Conservation (phyloP, 495 filamentous ascomycete species). For the Oleoguttula mirabilis region DNA sequence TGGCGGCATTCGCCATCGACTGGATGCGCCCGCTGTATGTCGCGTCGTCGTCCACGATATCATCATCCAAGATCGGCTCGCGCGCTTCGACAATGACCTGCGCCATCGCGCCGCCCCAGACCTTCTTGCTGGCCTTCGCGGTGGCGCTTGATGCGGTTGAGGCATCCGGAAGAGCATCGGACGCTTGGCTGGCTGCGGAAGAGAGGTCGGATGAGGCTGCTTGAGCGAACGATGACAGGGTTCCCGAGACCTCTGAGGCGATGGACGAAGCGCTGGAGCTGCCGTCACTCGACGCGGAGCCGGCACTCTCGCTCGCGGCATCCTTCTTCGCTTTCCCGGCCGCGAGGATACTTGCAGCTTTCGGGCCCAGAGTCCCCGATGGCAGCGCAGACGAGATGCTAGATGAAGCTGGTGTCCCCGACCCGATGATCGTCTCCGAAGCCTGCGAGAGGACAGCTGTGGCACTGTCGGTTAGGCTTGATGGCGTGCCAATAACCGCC, state of each 20-base stretch:
- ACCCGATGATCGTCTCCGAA: constrained; percentile 27
- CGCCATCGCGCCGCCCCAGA: constrained; percentile 45
- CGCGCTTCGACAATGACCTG: constrained; percentile 37
- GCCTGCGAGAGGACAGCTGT: constrained; percentile 28
- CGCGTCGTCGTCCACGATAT: constrained; percentile 40
- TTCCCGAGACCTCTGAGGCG: background rate
- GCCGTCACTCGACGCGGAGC: background rate
- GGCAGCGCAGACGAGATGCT: constrained; percentile 10
- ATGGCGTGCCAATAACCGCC: constrained; percentile 10
- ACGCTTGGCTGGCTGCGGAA: background rate
- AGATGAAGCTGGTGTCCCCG: constrained; percentile 19
- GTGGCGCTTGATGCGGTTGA: constrained; percentile 12
- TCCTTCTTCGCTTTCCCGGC: constrained; percentile 13
- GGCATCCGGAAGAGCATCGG: background rate
- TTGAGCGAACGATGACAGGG: constrained; percentile 2
- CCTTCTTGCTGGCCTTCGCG: constrained; percentile 32
- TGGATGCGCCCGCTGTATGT: constrained; percentile 39
- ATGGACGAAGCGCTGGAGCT: background rate
- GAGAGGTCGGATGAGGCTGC: constrained; percentile 14
- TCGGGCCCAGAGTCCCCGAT: constrained; percentile 2
- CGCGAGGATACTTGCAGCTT: constrained; percentile 14
- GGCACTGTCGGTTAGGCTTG: constrained; percentile 13
- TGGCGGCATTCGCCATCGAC: constrained; percentile 39
- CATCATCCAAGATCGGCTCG: constrained; percentile 43
- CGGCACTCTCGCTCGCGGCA: constrained; percentile 18